Percentiles rank a stretch among this genome's conserved stretches.
Conservation (phyloP, 371 early-diverging fungal genomes). For the Haplosporangium sp. region DNA sequence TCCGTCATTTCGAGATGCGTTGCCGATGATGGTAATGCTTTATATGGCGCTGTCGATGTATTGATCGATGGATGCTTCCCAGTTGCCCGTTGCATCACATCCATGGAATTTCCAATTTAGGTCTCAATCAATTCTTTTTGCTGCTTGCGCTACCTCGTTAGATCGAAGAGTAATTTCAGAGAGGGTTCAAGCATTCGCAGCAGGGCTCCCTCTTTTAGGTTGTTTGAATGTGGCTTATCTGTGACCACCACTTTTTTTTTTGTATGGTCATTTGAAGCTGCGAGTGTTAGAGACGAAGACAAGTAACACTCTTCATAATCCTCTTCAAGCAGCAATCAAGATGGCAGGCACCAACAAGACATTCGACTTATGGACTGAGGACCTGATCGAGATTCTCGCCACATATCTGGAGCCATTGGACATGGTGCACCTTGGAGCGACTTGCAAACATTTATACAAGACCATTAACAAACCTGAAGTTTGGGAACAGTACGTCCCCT, state of each 20-base stretch:
- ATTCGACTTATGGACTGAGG: conserved; percentile 39
- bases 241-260: too few relatives aligned
- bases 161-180: conserved; percentile 46
- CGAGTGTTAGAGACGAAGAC: too few relatives aligned
- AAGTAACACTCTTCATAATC: neutral
- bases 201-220: too few relatives aligned
- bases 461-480: conserved; percentile 32
- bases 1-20: neutral
- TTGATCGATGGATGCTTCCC: conserved; percentile 26
- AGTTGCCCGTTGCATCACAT: conserved; percentile 9
- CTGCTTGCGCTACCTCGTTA: conserved; percentile 36
- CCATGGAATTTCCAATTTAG: neutral
- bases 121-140: neutral
- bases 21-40: neutral
- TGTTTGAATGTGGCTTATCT: too few relatives aligned
- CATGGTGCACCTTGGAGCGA: conserved; percentile 44
- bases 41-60: neutral
- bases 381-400: conserved; percentile 39
- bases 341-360: conserved; percentile 20
- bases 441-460: conserved; percentile 34
- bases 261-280: too few relatives aligned
- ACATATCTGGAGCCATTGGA: conserved; percentile 50
- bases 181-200: conserved; percentile 14
- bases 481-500: conserved; percentile 47
- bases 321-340: neutral